Percentiles rank a stretch among this genome's conserved stretches.
These are phyloP conservation scores for Pneumocystis oryctolagi DNA, from an alignment of 1,139 yeast species.

Conservation along the genomic window DNA sequence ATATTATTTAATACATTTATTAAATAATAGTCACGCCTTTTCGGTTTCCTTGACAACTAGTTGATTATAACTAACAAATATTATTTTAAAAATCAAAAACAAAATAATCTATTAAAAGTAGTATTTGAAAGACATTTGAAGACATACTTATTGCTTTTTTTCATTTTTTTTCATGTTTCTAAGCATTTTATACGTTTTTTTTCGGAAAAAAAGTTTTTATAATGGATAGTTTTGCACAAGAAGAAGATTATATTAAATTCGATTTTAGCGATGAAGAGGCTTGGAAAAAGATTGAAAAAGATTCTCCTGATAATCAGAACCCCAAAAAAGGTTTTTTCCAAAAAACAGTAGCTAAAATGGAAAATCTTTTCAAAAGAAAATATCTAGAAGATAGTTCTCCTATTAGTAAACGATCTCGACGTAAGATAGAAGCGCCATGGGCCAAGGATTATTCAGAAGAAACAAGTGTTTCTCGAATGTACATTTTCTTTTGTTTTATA, in stretches of 20 bases:
- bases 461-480: slow-evolving; percentile 13
- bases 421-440: slow-evolving; percentile 18
- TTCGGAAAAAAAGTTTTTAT: neutral
- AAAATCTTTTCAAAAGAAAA: slow-evolving; percentile 5
- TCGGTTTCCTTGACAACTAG: neutral
- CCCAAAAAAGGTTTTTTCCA: slow-evolving; percentile 1
- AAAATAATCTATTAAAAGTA: neutral
- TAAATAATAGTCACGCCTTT: too few relatives aligned
- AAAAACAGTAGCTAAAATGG: slow-evolving; percentile 14
- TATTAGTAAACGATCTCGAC: slow-evolving; percentile 19
- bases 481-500: slow-evolving; percentile 65
- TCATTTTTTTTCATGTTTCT: neutral
- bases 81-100: neutral
- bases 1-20: too few relatives aligned
- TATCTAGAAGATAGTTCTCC: slow-evolving; percentile 18
- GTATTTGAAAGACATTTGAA: neutral
- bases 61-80: too few relatives aligned
- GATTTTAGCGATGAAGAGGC: slow-evolving; percentile 18
- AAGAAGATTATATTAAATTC: slow-evolving; percentile 23
- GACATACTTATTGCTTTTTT: neutral
- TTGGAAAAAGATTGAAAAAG: slow-evolving; percentile 14
- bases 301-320: neutral
- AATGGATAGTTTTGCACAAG: slow-evolving; percentile 3
- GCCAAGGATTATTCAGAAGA: slow-evolving; percentile 14
- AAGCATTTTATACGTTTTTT: neutral